Evolutionary conservation across 2,329 filamentous ascomycete species (phyloP).

Genomic region (Aquanectria penicillioides): DNA sequence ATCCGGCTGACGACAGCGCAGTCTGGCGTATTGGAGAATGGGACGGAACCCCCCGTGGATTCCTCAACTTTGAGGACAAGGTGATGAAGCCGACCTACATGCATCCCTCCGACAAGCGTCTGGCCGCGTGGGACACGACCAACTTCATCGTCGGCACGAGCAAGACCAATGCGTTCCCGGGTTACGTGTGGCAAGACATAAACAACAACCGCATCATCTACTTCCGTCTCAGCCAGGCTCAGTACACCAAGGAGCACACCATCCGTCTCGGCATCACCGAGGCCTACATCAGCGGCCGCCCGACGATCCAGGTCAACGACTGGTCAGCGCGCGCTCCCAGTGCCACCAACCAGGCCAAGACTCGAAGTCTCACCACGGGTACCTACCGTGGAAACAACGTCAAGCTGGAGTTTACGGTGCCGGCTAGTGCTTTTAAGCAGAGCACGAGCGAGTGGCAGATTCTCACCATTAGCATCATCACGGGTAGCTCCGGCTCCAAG

Average conservation of each 20-base stretch:
- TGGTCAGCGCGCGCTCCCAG: constrained; percentile 41
- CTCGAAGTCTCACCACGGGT: constrained; percentile 46
- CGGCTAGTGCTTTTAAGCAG: constrained; percentile 40
- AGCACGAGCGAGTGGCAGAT: constrained; percentile 43
- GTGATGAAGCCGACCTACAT: constrained; percentile 54
- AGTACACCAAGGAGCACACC: constrained; percentile 40
- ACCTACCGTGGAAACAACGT: constrained; percentile 46
- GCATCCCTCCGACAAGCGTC: constrained; percentile 49
- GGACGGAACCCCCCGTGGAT: constrained; percentile 48
- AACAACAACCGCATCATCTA: constrained; percentile 54
- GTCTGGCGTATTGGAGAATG: constrained; percentile 51
- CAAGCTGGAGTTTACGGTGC: constrained; percentile 42
- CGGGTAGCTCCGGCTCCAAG: constrained; percentile 38
- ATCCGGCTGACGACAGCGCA: constrained; percentile 44
- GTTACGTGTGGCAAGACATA: constrained; percentile 54
- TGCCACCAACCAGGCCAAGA: constrained; percentile 43
- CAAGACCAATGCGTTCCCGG: constrained; percentile 47
- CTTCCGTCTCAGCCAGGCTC: constrained; percentile 46
- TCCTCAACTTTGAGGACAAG: constrained; percentile 48
- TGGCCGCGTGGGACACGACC: constrained; percentile 43
- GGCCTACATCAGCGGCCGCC: constrained; percentile 44
- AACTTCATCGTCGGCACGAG: constrained; percentile 50
- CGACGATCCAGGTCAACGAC: constrained; percentile 43
- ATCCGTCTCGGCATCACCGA: constrained; percentile 46
- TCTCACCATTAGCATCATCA: constrained; percentile 43